Percentiles rank a stretch among this genome's conserved stretches.
Conservation (phyloP, 2,329 filamentous ascomycete genomes). For the Ustulina deusta region DNA sequence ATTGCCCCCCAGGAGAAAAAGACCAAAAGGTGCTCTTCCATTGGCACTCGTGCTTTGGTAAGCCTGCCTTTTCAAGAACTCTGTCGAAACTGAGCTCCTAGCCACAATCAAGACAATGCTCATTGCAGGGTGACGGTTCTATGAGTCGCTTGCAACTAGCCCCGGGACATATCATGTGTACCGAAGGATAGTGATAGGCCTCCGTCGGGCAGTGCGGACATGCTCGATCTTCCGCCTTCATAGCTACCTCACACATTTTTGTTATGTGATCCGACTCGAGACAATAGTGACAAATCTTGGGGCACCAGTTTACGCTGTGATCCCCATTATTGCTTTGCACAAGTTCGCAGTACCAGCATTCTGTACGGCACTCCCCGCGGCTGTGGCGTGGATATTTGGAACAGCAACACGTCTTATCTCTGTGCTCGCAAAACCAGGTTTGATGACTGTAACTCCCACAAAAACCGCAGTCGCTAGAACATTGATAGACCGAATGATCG, state of each 20-base stretch:
- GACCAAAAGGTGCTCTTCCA: slow-evolving; percentile 4
- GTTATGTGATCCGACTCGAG: not conserved
- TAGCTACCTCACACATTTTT: not conserved
- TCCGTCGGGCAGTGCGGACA: not conserved
- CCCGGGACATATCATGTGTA: slow-evolving; percentile 6
- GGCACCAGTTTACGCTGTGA: not conserved
- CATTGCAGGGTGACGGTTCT: not conserved
- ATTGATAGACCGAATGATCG: slow-evolving; percentile 2
- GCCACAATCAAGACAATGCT: slow-evolving; percentile 16
- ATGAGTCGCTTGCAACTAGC: not conserved
- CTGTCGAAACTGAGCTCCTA: slow-evolving; percentile 20
- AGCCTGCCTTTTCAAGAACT: not conserved
- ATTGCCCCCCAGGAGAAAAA: too few species aligned
- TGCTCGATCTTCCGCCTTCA: not conserved
- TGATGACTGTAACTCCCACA: not conserved
- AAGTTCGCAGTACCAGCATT: not conserved
- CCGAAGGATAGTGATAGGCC: slow-evolving; percentile 1
- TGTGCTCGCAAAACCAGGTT: not conserved
- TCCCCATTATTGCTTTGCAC: not conserved
- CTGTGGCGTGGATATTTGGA: not conserved
- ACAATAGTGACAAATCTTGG: not conserved
- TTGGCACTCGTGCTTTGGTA: slow-evolving; percentile 12
- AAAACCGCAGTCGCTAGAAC: not conserved
- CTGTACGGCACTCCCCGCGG: not conserved
- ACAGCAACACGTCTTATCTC: slow-evolving; percentile 2